Percentiles rank a stretch among this genome's conserved stretches.
These are phyloP conservation scores for Mantamonas sphyraenae DNA, from an alignment of 78 protist species.

Conservation along the genomic window DNA sequence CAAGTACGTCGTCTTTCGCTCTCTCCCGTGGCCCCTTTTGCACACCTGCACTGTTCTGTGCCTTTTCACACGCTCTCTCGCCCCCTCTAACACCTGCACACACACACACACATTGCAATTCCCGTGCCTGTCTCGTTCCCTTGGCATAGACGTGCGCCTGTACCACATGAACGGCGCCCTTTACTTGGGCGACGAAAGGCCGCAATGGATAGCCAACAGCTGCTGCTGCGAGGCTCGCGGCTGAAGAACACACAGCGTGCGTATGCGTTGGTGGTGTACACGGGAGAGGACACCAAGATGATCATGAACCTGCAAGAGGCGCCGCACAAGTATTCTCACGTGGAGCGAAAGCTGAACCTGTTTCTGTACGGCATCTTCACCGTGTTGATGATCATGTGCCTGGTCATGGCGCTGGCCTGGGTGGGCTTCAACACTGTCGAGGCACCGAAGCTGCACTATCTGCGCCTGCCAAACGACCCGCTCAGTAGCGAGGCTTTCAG, in stretches of 20 bases:
- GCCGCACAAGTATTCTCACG: constrained; percentile 5
- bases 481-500: not conserved
- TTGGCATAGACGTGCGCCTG: no score
- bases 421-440: not conserved
- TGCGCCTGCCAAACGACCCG: constrained; percentile 13
- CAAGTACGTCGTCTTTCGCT: no score
- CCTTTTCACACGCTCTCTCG: no score
- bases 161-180: no score
- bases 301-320: constrained; percentile 41
- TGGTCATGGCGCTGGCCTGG: not conserved
- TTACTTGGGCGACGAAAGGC: no score
- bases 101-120: no score
- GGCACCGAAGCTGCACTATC: not conserved
- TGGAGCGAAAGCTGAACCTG: constrained; percentile 7
- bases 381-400: not conserved
- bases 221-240: constrained; percentile 21
- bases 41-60: no score
- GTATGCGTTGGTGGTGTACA: constrained; percentile 56
- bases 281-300: constrained; percentile 82
- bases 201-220: no score
- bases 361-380: not conserved
- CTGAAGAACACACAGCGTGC: constrained; percentile 29
- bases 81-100: no score
- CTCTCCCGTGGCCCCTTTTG: no score
- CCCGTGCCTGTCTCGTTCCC: no score